Base-by-base conservation (phyloP, 1,139 yeast species). In the Debaryomycetaceae sp. region DNA sequence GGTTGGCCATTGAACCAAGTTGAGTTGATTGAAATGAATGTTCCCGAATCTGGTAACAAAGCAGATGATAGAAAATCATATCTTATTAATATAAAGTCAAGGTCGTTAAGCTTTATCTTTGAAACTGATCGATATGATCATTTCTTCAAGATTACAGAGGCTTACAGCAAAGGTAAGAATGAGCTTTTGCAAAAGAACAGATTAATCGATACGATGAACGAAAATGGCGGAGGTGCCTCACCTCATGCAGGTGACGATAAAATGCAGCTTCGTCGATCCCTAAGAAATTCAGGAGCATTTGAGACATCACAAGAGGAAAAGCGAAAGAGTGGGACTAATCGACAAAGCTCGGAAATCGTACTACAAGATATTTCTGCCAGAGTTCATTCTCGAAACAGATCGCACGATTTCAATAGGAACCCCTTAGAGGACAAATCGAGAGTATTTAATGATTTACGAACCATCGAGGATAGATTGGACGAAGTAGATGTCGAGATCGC, bases 1-100 rank as follows among this genome's bases (percentile, higher is more conserved):
- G 87, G 95, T 62, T 85, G 91, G 84, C 85, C 91, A 3, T 65
- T 89, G 37, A 70, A 78, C 42, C 89, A 84, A 38, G 78, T 86
- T 20, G 69, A 72, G 20, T 60, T 85, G n/a, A 56, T 66, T n/a
- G 80, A 79, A 38, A 58, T 66, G 1, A 45, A 53, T 13, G 55
- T 54, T 9, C 54, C 60, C 5, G 45, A 49, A 13, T 47, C 46
- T 6, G 34, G 44, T 1, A 35, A 41, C 27, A 54, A 49, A 17
- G 49, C 48, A 5, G 62, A 59, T 24, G 65, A 59, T 14, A 45
- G 54, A n/a, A 66, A 66, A 39, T 49, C 59, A 1, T 74, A 75
- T 47, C 67, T 75, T 17, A 66, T 81, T 44, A 76, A 77, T 49
- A 63, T 84, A 44, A 72, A 72, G 39, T 69, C 75, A 31, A 68